Evolutionary conservation across 257 asterid genomes (phyloP), one percentile per base, ranked within the genome.

Genomic region (Mitragyna speciosa): DNA sequence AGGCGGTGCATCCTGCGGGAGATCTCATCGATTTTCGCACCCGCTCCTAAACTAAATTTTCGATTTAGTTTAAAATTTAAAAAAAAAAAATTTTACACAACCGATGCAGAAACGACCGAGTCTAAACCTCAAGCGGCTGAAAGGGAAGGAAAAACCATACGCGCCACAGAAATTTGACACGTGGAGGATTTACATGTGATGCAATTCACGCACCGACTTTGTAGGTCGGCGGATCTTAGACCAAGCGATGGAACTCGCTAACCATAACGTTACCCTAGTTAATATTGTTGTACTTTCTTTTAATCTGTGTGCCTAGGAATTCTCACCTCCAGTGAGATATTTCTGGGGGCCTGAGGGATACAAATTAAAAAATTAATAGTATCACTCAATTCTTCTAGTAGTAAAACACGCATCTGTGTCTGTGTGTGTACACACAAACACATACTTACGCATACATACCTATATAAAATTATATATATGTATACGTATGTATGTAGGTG

Each of bases 11-110:
- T 69, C 66, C 59, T 14, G 83, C 73, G 14, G 12, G 74, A 82
- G 82, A 82, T 82, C 85, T 71, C 80, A 76, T 85, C 67, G 84
- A 17, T 39, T 41, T 82, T 73, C 79, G 78, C 61, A 67, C 73
- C 82, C 63, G 17, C 69, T 39, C 30, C 69, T 2, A 1, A 81
- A 47, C 68, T 39, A 10, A 8, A 17, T 54, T 30, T 45, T 7
- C 15, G 17, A n/a, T 58, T 52, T 39, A 31, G 41, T 49, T 28
- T 28, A n/a, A n/a, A n/a, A n/a, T n/a, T n/a, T 4, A 66, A 45
- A 51, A 33, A 71, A 63, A 41, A 70, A 12, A 30, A 65, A 31
- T 65, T 43, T 30, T 48, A 74, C 61, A 66, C 41, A n/a, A 33
- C 56, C 33, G 17, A 33, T 11, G 63, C 49, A 12, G 41, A 49